phyloP scores from a whole-genome alignment of 371 early-diverging fungal species.

The Mucor piriformis region DNA sequence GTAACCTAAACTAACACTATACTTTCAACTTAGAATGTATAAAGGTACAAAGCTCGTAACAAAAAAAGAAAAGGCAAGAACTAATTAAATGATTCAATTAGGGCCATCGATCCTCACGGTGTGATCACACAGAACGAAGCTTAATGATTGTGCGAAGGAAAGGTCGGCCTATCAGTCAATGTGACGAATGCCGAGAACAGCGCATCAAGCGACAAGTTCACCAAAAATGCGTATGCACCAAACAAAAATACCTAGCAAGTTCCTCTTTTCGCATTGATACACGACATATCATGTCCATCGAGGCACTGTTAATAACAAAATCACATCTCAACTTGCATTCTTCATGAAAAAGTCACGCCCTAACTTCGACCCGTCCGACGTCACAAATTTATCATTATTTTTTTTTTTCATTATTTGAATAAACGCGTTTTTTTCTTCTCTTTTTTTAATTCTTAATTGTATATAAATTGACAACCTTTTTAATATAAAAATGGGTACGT shows the following conservation, averaged over 20 bases:
- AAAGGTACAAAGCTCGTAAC: constrained; percentile 4
- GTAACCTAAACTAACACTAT: not conserved
- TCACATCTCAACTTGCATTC: not conserved
- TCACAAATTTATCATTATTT: constrained; percentile 3
- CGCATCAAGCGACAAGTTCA: constrained; percentile 17
- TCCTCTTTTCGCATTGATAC: not conserved
- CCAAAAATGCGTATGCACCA: constrained; percentile 26
- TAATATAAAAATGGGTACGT: not conserved
- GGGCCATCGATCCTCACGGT: constrained; percentile 29
- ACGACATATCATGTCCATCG: constrained; percentile 25
- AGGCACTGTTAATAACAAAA: constrained; percentile 12
- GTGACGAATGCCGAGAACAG: constrained; percentile 22
- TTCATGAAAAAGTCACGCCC: no score
- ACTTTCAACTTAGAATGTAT: constrained; percentile 12
- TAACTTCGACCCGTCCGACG: no score
- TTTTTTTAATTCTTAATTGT: no score
- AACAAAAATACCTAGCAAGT: not conserved
- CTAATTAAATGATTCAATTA: not conserved
- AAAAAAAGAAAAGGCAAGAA: not conserved
- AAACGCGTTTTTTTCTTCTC: constrained; percentile 10
- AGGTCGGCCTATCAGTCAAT: constrained; percentile 29
- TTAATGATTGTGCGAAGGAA: constrained; percentile 20
- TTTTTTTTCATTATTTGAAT: not conserved
- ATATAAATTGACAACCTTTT: not conserved
- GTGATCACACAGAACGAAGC: constrained; percentile 23